Evolutionary conservation across 208 protist species (phyloP).

Genomic region (Borovskyia barvae): DNA sequence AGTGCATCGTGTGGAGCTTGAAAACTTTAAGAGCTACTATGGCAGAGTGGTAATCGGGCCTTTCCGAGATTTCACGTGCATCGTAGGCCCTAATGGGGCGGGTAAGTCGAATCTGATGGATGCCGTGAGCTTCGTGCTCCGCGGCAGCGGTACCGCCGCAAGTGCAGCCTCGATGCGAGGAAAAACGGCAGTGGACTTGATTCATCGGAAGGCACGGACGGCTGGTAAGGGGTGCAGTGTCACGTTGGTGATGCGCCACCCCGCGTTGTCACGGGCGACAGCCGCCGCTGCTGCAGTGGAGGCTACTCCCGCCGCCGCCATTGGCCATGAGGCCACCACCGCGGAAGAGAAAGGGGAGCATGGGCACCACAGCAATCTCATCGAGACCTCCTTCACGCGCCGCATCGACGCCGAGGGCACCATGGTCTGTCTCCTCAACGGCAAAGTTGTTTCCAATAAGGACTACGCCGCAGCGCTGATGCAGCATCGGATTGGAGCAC

Average conservation of each 20-base stretch:
- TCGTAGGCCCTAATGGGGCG: constrained; percentile 98
- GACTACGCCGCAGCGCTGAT: constrained; percentile 84
- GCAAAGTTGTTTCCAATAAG: constrained; percentile 59
- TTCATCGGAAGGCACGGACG: constrained; percentile 71
- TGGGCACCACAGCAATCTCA: background rate
- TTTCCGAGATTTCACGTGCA: constrained; percentile 97
- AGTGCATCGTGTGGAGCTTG: constrained; percentile 90
- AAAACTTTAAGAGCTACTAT: constrained; percentile 99
- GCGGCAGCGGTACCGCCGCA: constrained; percentile 41
- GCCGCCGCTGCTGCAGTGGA: background rate
- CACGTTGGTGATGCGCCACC: constrained; percentile 76
- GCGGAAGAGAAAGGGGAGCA: background rate
- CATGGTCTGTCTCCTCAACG: constrained; percentile 78
- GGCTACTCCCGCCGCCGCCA: no score
- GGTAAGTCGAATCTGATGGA: constrained; percentile 99
- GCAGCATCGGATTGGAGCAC: constrained; percentile 78
- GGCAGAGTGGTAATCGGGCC: constrained; percentile 94
- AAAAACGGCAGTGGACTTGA: constrained; percentile 87
- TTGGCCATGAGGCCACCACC: background rate
- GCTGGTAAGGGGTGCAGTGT: constrained; percentile 56
- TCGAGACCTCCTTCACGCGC: constrained; percentile 83
- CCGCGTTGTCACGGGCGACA: background rate
- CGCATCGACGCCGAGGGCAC: constrained; percentile 51
- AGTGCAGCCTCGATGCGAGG: constrained; percentile 72
- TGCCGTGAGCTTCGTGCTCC: constrained; percentile 97